Evolutionary conservation across 192 early-diverging fungal genomes (phyloP), one percentile per base, ranked within the genome.

Genomic region (Coemansia sp.): DNA sequence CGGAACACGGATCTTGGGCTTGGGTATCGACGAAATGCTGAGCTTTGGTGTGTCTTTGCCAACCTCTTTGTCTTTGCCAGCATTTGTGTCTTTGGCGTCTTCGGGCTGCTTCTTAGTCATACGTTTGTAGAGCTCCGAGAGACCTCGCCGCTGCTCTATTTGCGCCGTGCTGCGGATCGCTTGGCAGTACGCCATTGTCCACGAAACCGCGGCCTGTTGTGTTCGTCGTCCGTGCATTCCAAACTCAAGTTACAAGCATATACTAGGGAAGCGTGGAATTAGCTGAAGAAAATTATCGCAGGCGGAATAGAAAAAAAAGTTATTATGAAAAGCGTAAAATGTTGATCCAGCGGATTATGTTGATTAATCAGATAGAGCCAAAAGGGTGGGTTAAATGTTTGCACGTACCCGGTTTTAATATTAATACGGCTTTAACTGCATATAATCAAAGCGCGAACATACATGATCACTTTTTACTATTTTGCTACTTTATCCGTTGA

Each of bases 91-190:
- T 58, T 62, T 55, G 52, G 29, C 29, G 29, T 3, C 29, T 32
- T 59, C 55, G 0, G 29, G 27, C 23, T 67, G 45, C 22, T 62
- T 29, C 25, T 39, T 59, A n/a, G 39, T 47, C 17, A 45, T 38
- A 22, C 52, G 60, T 12, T 50, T 58, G 60, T 73, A 73, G 15
- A 73, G 57, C 65, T 73, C 71, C 3, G 71, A 73, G 25, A 73
- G 65, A 22, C 61, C 15, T 19, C 65, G 71, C 53, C 29, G 60
- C 35, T 69, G 67, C 8, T 38, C 19, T 21, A 25, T 10, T 6
- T 53, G 51, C 4, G 10, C 22, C 24, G 24, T 22, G 24, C 2
- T 21, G 19, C 22, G 19, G 51, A 53, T 53, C 19, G 51, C 10
- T 7, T 53, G 51, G 11, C 10, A 24, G 23, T 22, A 25, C 11